These are phyloP conservation scores for Acacia pycnantha DNA, from an alignment of 331 rosid species.

Conservation along the genomic window DNA sequence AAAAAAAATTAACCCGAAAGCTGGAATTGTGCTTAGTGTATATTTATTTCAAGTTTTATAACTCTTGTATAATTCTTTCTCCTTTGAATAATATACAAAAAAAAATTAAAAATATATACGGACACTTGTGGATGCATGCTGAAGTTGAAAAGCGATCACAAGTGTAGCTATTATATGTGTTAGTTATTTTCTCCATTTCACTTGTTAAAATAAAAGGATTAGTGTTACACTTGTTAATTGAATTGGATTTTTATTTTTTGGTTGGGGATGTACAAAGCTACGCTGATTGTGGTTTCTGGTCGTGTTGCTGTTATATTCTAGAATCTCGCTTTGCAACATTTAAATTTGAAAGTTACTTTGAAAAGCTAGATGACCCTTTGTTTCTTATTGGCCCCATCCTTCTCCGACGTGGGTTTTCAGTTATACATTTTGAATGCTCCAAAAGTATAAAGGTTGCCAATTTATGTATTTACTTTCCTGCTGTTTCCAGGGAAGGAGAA, in stretches of 20 bases:
- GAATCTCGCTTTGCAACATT: background rate
- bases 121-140: background rate
- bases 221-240: background rate
- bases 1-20: background rate
- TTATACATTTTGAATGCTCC: background rate
- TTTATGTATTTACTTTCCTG: constrained; percentile 27
- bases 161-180: background rate
- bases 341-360: background rate
- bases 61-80: background rate
- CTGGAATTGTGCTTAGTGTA: background rate
- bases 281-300: background rate
- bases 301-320: background rate
- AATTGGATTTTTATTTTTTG: background rate
- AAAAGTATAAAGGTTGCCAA: constrained; percentile 10
- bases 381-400: background rate
- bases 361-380: background rate
- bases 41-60: background rate
- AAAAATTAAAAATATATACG: background rate
- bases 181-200: background rate
- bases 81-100: background rate
- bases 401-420: background rate
- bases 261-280: background rate
- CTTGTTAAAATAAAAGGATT: background rate
- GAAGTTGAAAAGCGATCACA: constrained; percentile 7
- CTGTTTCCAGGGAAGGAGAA: constrained; percentile 83